Evolutionary conservation across 2,329 filamentous ascomycete species (phyloP).

Genomic region (Chaetomium strumarium): DNA sequence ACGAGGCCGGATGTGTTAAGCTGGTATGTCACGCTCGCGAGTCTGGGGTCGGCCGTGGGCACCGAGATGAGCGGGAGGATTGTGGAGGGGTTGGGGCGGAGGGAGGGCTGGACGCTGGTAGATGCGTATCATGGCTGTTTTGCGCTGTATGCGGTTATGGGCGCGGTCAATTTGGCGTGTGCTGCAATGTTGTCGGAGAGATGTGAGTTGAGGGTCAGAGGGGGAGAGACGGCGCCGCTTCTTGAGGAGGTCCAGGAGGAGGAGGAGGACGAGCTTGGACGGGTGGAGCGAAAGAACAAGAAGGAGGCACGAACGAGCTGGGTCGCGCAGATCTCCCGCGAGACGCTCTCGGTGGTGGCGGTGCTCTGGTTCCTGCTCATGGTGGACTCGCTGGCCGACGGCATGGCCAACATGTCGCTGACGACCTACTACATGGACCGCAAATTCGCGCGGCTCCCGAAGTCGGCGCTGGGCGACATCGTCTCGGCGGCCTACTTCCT

Average conservation of each 20-base stretch:
- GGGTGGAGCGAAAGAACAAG: background rate
- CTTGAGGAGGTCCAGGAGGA: background rate
- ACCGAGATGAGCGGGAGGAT: constrained; percentile 47
- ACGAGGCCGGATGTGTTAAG: constrained; percentile 57
- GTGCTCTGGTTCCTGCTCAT: constrained; percentile 60
- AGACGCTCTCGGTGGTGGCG: constrained; percentile 54
- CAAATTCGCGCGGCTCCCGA: constrained; percentile 49
- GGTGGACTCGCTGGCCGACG: constrained; percentile 59
- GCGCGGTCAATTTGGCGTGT: constrained; percentile 43
- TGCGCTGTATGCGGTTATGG: constrained; percentile 53
- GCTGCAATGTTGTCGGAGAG: constrained; percentile 41
- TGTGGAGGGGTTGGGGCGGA: constrained; percentile 40
- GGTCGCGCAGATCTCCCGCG: constrained; percentile 50
- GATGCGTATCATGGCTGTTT: constrained; percentile 53
- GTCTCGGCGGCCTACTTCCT: constrained; percentile 50
- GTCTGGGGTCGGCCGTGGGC: constrained; percentile 49
- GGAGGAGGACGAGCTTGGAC: background rate
- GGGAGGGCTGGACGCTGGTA: constrained; percentile 43
- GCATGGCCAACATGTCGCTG: constrained; percentile 54
- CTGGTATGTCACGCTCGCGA: constrained; percentile 57
- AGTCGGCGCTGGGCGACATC: constrained; percentile 56
- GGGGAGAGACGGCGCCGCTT: constrained; percentile 11
- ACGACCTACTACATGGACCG: constrained; percentile 54
- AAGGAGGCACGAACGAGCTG: constrained; percentile 29
- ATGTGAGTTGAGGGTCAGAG: constrained; percentile 41